These are phyloP conservation scores for Chlorella sp. DNA, from an alignment of 139 green algal species.

Conservation along the genomic window DNA sequence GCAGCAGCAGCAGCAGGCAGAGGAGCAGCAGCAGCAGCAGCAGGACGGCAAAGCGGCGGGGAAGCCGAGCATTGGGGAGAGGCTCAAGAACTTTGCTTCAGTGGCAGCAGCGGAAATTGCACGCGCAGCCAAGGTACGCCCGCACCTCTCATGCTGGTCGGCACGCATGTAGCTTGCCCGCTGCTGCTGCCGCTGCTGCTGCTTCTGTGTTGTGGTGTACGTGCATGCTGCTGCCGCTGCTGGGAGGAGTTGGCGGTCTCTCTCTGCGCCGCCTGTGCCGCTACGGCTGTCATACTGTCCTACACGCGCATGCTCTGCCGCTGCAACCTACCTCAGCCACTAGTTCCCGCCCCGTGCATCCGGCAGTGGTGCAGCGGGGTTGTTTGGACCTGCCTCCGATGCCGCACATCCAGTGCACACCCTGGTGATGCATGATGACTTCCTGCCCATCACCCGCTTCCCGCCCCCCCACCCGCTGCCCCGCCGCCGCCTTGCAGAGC, in stretches of 20 bases:
- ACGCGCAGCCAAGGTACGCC: not conserved
- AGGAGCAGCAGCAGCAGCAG: conserved; percentile 23
- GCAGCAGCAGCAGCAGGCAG: conserved; percentile 14
- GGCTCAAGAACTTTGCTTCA: conserved; percentile 2
- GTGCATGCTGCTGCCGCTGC: too few species aligned
- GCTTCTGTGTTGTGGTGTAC: not conserved
- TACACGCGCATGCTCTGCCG: too few species aligned
- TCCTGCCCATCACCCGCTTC: not conserved
- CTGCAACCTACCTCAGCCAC: too few species aligned
- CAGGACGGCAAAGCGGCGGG: not conserved
- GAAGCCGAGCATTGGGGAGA: not conserved
- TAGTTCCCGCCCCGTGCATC: not conserved
- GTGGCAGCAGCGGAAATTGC: not conserved
- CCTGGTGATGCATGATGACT: not conserved
- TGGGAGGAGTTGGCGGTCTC: too few species aligned
- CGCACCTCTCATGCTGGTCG: not conserved
- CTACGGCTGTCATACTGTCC: too few species aligned
- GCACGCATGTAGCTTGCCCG: not conserved
- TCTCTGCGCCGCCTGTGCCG: too few species aligned
- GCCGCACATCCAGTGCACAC: not conserved
- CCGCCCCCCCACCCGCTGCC: not conserved
- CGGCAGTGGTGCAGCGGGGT: too few species aligned
- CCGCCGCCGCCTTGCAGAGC: conserved; percentile 40
- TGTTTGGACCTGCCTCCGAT: not conserved
- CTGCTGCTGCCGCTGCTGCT: not conserved